A percentile compares a stretch with the other conserved stretches of the same genome.
These are phyloP conservation scores for Colletotrichum neosansevieriae DNA, from an alignment of 2,329 filamentous ascomycete species.

Conservation along the genomic window DNA sequence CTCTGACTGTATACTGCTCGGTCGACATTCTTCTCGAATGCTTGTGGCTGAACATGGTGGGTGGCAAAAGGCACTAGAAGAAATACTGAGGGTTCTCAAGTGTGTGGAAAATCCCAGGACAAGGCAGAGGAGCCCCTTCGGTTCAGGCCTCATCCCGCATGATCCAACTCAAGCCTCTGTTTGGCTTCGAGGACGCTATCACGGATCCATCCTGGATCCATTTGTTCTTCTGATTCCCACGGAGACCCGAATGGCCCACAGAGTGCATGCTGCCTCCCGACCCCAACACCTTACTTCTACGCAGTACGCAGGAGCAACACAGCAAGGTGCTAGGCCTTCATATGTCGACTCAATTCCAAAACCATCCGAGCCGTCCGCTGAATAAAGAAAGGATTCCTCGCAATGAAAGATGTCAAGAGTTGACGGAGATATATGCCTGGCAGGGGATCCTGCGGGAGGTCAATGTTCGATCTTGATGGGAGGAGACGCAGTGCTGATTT, in stretches of 20 bases:
- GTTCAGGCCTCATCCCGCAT: slow-evolving; percentile 24
- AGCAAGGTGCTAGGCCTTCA: not conserved
- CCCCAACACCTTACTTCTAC: not conserved
- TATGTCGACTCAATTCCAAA: not conserved
- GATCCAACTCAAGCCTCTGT: not conserved
- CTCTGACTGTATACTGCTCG: not conserved
- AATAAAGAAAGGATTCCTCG: not conserved
- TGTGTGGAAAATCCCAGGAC: not conserved
- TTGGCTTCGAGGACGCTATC: not conserved
- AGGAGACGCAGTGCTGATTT: slow-evolving; percentile 2
- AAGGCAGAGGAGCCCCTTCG: not conserved
- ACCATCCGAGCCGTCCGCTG: not conserved
- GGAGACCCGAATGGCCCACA: slow-evolving; percentile 4
- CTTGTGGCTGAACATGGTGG: too few species aligned
- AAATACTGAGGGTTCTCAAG: not conserved
- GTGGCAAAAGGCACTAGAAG: too few species aligned
- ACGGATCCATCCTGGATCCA: not conserved
- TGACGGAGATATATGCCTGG: not conserved
- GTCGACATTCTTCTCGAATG: not conserved
- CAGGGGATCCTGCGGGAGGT: not conserved
- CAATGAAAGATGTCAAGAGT: slow-evolving; percentile 15
- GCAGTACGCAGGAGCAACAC: not conserved
- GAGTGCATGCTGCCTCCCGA: not conserved
- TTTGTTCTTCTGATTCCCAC: not conserved
- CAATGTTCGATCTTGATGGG: slow-evolving; percentile 15